Base-by-base conservation (phyloP, 257 asterid species). In the Primulina huaijiensis region DNA sequence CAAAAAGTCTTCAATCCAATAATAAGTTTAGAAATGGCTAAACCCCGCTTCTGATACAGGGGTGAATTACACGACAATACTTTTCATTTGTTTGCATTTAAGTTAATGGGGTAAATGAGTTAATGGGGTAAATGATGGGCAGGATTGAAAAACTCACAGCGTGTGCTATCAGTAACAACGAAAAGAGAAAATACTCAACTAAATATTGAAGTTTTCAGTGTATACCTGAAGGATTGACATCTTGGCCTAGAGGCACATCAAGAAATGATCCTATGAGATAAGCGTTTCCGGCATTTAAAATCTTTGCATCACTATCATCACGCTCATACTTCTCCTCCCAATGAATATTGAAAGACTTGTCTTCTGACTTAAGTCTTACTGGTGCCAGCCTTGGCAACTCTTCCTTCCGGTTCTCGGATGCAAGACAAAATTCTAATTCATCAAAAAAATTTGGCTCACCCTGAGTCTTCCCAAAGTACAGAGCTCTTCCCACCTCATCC, bases 181-280 rank as follows among this genome's bases (percentile, higher is more conserved):
- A 29, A 31, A 65, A 19, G 11, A 33, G 31, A 60, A 62, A 72
- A 52, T 33, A 60, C 50, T 35, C 31, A 21, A 52, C 34, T 66
- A 65, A 62, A 77, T 56, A 31, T 56, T 20, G 69, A 29, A 75
- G 25, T 66, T 64, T 69, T 38, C 46, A 56, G 62, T 60, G 50
- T 83, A 72, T 68, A 92, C 98, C 99, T 84, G 89, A 73, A 75
- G 77, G 37, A 64, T 68, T 86, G 80, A 88, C 81, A 71, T 94
- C 99, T 80, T 94, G 99, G 38, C 97, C 99, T 65, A 91, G 79
- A 62, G 97, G 97, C 69, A 91, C 95, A 74, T 94, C 99, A 72
- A 94, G 87, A 85, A 86, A 91, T 57, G 99, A 89, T 62, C 99
- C 99, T n/a, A 91, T 86, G 68, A 82, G 87, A 80, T 80, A 86